Conservation (phyloP, 768 basidiomycete genomes). For the Saitozyma podzolica region DNA sequence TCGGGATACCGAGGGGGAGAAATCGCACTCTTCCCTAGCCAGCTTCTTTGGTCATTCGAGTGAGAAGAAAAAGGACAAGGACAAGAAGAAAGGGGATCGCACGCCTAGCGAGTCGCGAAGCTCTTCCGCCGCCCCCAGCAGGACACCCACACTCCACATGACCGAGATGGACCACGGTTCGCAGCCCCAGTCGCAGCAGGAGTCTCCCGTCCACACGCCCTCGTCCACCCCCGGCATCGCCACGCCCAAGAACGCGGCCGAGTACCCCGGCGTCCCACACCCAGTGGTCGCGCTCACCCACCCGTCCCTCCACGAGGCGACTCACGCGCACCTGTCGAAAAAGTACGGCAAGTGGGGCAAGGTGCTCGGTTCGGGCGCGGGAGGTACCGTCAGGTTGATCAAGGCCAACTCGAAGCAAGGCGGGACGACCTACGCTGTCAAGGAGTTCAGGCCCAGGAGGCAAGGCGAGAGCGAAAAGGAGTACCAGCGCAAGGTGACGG, state of each 20-base stretch:
- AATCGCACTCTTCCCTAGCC: constrained; percentile 45
- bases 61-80: constrained; percentile 44
- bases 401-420: constrained; percentile 80
- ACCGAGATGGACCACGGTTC: constrained; percentile 14
- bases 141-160: constrained; percentile 32
- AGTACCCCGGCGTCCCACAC: constrained; percentile 48
- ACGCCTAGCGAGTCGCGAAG: constrained; percentile 36
- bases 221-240: constrained; percentile 35
- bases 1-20: constrained; percentile 47
- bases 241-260: constrained; percentile 42
- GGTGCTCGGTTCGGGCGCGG: constrained; percentile 90
- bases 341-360: constrained; percentile 99
- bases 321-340: constrained; percentile 74
- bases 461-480: constrained; percentile 88
- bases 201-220: constrained; percentile 22
- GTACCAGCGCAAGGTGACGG: constrained; percentile 99
- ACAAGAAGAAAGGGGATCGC: constrained; percentile 29
- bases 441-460: constrained; percentile 91
- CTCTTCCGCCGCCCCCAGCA: constrained; percentile 30
- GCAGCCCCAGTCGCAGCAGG: not conserved
- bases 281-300: constrained; percentile 49
- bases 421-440: constrained; percentile 86
- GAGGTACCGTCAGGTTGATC: constrained; percentile 96
- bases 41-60: constrained; percentile 49
- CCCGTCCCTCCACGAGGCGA: constrained; percentile 52